Evolutionary conservation across 225 moss, liverwort and hornwort species (phyloP).

Genomic region (Sphagnum contortum): DNA sequence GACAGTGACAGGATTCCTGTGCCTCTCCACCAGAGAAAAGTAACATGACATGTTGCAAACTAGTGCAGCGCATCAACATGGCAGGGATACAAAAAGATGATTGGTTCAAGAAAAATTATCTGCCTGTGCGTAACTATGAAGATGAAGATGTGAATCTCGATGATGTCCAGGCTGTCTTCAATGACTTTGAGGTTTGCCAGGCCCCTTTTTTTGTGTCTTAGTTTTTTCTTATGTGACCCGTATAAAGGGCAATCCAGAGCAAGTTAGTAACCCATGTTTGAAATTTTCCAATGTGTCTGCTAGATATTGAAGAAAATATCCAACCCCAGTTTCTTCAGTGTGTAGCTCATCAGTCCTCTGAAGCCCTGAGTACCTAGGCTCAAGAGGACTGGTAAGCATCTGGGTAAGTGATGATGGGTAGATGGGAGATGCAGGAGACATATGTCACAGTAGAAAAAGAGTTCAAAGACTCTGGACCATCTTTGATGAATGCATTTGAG

Average conservation of each 20-base stretch:
- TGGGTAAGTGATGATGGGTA: too few species aligned
- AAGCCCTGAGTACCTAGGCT: too few species aligned
- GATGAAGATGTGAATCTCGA: conserved; percentile 74
- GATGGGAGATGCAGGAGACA: conserved; percentile 46
- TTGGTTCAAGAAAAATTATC: conserved; percentile 83
- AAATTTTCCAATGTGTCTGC: neutral
- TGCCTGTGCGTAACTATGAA: conserved; percentile 65
- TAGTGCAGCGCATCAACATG: conserved; percentile 84
- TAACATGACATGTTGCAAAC: conserved; percentile 27
- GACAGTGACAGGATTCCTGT: too few species aligned
- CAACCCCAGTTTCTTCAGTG: neutral
- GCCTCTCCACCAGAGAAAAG: conserved; percentile 3
- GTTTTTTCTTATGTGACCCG: too few species aligned
- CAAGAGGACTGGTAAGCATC: too few species aligned
- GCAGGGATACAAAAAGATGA: conserved; percentile 69
- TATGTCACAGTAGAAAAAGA: conserved; percentile 65
- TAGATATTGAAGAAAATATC: neutral
- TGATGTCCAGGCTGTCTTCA: conserved; percentile 87
- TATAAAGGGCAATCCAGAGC: too few species aligned
- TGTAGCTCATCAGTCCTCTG: too few species aligned
- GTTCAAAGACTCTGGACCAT: conserved; percentile 61
- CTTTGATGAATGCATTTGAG: conserved; percentile 98
- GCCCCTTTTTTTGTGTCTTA: neutral
- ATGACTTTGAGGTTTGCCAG: conserved; percentile 68
- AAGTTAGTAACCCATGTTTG: neutral